Conservation (phyloP, 2,329 filamentous ascomycete genomes). For the Uncinocarpus reesii region DNA sequence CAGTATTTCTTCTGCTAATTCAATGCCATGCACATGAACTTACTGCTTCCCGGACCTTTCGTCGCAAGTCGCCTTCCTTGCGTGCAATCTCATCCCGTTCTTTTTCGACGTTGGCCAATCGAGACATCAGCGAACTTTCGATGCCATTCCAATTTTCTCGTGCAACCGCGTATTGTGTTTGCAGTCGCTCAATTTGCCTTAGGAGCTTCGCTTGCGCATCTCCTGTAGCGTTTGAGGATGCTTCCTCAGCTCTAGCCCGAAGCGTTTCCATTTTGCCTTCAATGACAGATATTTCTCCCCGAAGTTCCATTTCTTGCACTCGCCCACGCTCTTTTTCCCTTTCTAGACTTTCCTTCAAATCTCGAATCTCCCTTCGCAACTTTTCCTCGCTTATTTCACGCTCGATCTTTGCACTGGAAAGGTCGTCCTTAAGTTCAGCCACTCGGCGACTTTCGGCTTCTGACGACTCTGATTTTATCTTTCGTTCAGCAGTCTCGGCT, state of each 20-base stretch:
- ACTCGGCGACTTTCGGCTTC: slow-evolving; percentile 52
- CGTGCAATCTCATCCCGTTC: slow-evolving; percentile 78
- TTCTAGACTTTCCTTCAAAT: slow-evolving; percentile 62
- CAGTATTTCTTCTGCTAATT: not conserved
- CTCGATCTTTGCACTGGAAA: slow-evolving; percentile 60
- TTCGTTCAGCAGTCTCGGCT: slow-evolving; percentile 56
- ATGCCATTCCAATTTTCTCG: slow-evolving; percentile 98
- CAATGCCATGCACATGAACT: slow-evolving; percentile 26
- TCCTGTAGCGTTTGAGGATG: slow-evolving; percentile 67
- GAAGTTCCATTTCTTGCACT: slow-evolving; percentile 63
- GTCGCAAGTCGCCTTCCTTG: slow-evolving; percentile 76
- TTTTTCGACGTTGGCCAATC: slow-evolving; percentile 69
- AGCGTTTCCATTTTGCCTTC: slow-evolving; percentile 87
- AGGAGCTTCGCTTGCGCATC: slow-evolving; percentile 82
- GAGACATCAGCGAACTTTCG: slow-evolving; percentile 70
- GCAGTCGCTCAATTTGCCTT: slow-evolving; percentile 86
- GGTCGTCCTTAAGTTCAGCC: slow-evolving; percentile 50
- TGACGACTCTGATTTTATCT: slow-evolving; percentile 56
- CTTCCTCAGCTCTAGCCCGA: slow-evolving; percentile 77
- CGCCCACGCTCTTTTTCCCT: slow-evolving; percentile 61
- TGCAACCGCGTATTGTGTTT: slow-evolving; percentile 88
- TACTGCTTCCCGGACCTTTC: slow-evolving; percentile 79
- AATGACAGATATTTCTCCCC: slow-evolving; percentile 62
- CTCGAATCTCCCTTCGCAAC: slow-evolving; percentile 56
- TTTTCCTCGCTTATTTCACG: slow-evolving; percentile 61